These are phyloP conservation scores for Anastatica hierochuntica DNA, from an alignment of 345 rosid species.

Conservation along the genomic window DNA sequence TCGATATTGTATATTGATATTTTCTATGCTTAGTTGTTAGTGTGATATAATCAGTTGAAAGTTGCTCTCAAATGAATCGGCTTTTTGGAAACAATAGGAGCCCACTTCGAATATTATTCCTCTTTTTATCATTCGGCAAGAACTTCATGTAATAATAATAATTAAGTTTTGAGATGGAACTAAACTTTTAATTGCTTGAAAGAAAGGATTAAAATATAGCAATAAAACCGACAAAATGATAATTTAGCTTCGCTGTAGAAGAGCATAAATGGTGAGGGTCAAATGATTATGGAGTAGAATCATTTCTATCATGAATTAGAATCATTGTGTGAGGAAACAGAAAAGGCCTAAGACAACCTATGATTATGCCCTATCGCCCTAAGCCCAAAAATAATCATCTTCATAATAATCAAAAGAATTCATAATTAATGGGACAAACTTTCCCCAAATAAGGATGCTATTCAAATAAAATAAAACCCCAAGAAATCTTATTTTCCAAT, in stretches of 20 bases:
- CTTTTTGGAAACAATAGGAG: conserved; percentile 20
- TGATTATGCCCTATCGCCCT: conserved; percentile 14
- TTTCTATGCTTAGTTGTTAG: neutral
- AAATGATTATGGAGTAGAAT: conserved; percentile 16
- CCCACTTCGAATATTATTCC: conserved; percentile 10
- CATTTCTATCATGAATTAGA: conserved; percentile 8
- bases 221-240: conserved; percentile 13
- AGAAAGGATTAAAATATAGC: neutral
- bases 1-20: too few species aligned
- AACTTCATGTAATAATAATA: conserved; percentile 8
- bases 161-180: neutral
- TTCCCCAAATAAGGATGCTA: conserved; percentile 11
- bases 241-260: conserved; percentile 16
- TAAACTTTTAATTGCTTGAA: neutral
- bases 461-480: neutral
- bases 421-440: conserved; percentile 1
- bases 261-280: neutral
- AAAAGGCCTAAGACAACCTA: neutral
- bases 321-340: conserved; percentile 10
- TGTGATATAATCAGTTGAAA: conserved; percentile 12
- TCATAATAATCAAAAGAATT: neutral
- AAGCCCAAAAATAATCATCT: neutral
- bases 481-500: too few species aligned
- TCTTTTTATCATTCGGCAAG: neutral
- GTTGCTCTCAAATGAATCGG: conserved; percentile 10